Conservation (phyloP, 768 basidiomycete species). For the Dacryopinax primogenitus region DNA sequence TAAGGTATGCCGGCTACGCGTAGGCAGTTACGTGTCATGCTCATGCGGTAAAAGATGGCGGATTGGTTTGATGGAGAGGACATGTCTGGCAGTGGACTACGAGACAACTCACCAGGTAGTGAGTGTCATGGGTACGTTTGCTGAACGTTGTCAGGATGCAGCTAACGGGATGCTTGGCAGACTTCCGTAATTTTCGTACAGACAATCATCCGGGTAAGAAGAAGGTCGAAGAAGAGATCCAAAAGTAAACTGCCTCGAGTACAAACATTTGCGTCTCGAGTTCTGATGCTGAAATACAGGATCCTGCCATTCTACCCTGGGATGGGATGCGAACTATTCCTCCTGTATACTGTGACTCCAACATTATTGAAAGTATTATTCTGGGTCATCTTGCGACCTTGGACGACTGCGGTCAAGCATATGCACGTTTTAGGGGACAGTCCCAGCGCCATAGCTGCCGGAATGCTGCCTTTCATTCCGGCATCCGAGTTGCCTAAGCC, state of each 20-base stretch:
- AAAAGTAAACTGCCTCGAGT: neutral
- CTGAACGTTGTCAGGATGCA: neutral
- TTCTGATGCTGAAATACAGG: slow-evolving; percentile 70
- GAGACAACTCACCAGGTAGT: slow-evolving; percentile 54
- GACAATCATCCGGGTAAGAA: no score
- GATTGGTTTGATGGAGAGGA: slow-evolving; percentile 61
- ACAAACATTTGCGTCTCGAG: no score
- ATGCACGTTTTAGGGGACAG: slow-evolving; percentile 65
- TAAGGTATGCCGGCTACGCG: slow-evolving; percentile 37
- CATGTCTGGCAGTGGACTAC: slow-evolving; percentile 53
- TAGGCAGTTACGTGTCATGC: neutral
- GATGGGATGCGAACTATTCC: slow-evolving; percentile 50
- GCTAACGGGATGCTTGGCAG: neutral
- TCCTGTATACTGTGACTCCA: slow-evolving; percentile 54
- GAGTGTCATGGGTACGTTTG: slow-evolving; percentile 48
- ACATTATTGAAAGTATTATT: slow-evolving; percentile 65
- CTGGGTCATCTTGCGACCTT: slow-evolving; percentile 62
- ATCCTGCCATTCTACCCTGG: slow-evolving; percentile 56
- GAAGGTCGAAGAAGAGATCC: no score
- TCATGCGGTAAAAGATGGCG: slow-evolving; percentile 48
- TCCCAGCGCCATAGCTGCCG: slow-evolving; percentile 41
- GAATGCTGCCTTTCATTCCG: slow-evolving; percentile 46
- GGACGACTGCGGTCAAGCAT: slow-evolving; percentile 59
- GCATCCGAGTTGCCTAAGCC: slow-evolving; percentile 46
- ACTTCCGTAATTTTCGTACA: neutral